Conservation (phyloP, 495 filamentous ascomycete species). For the Chaetomium cochliodes region DNA sequence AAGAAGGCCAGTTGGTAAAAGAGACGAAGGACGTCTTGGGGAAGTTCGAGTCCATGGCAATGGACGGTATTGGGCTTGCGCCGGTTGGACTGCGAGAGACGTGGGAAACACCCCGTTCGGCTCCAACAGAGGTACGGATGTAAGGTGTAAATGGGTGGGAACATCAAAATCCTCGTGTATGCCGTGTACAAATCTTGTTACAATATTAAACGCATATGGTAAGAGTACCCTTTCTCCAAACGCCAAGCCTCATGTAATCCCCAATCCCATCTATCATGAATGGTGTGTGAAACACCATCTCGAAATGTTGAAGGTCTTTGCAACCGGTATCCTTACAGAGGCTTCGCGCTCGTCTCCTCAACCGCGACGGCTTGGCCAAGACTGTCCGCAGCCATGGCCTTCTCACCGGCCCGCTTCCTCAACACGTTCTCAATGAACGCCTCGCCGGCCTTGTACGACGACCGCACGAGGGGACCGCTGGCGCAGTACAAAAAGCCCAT, state of each 20-base stretch:
- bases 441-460: conserved; percentile 96
- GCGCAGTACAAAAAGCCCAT: conserved; percentile 97
- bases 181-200: conserved; percentile 32
- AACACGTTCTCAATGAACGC: conserved; percentile 98
- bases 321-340: conserved; percentile 16
- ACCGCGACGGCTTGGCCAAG: conserved; percentile 30
- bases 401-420: conserved; percentile 70
- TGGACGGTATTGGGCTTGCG: neutral
- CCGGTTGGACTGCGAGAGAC: neutral
- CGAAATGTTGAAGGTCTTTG: conserved; percentile 20
- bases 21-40: neutral
- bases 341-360: conserved; percentile 24
- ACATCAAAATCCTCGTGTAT: conserved; percentile 7
- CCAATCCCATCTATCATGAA: conserved; percentile 11
- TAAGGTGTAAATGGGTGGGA: conserved; percentile 6
- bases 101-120: conserved; percentile 3
- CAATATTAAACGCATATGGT: conserved; percentile 27
- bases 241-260: conserved; percentile 23
- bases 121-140: neutral
- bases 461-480: conserved; percentile 86
- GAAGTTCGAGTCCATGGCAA: neutral
- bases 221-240: conserved; percentile 9
- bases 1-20: conserved; percentile 92
- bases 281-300: conserved; percentile 23
- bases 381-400: conserved; percentile 26